These are phyloP conservation scores for Sphaerulina vaccinii DNA, from an alignment of 2,329 filamentous ascomycete species.

Conservation along the genomic window DNA sequence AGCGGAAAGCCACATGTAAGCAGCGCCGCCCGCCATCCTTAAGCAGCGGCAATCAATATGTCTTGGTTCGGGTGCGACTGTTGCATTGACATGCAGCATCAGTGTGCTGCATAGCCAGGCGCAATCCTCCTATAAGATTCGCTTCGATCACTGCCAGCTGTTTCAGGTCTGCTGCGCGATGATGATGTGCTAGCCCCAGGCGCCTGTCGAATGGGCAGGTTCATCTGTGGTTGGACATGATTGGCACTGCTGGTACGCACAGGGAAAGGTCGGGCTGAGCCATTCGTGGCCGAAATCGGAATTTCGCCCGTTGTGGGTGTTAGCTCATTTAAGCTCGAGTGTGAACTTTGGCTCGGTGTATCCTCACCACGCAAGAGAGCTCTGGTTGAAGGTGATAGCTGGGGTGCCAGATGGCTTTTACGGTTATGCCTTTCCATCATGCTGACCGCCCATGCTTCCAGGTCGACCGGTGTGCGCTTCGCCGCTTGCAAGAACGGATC, in stretches of 20 bases:
- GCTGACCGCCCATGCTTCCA: conserved; percentile 88
- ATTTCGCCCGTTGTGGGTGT: conserved; percentile 36
- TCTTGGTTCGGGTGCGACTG: not conserved
- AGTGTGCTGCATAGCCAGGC: conserved; percentile 26
- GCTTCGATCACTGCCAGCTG: conserved; percentile 30
- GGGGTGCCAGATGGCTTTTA: conserved; percentile 85
- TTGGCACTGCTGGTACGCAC: conserved; percentile 44
- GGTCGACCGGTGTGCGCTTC: conserved; percentile 91
- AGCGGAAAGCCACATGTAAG: not conserved
- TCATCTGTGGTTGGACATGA: conserved; percentile 38
- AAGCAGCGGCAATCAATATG: not conserved
- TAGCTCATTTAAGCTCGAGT: conserved; percentile 23
- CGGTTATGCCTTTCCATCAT: conserved; percentile 95
- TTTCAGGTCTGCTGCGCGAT: conserved; percentile 30
- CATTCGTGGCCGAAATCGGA: conserved; percentile 31
- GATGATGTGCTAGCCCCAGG: conserved; percentile 21
- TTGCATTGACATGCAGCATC: not conserved
- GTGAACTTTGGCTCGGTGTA: conserved; percentile 25
- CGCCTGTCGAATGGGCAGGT: conserved; percentile 48
- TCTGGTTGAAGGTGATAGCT: conserved; percentile 73
- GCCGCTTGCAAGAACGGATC: conserved; percentile 95
- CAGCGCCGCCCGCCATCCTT: no score
- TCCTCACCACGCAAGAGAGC: conserved; percentile 62
- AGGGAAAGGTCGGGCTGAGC: conserved; percentile 41
- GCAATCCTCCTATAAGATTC: conserved; percentile 30